Evolutionary conservation across 2,329 filamentous ascomycete genomes (phyloP).

Genomic region (Diaporthe longicolla): DNA sequence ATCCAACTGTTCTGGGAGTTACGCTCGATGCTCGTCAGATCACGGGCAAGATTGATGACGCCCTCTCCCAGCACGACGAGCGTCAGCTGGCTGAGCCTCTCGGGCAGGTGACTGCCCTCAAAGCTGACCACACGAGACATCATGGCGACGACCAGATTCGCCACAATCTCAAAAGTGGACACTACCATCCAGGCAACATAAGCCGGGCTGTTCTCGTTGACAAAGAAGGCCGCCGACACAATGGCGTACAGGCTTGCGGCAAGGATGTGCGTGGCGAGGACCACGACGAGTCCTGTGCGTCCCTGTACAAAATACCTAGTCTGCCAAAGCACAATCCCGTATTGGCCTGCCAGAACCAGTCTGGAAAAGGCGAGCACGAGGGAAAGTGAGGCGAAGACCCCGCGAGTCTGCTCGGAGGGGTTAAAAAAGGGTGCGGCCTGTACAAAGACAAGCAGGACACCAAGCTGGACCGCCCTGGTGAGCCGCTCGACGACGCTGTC

Average conservation of each 20-base stretch:
- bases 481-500: conserved; percentile 31
- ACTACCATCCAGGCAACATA: conserved; percentile 31
- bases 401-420: conserved; percentile 10
- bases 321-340: conserved; percentile 31
- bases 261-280: conserved; percentile 13
- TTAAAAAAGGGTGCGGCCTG: conserved; percentile 24
- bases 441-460: conserved; percentile 17
- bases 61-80: conserved; percentile 28
- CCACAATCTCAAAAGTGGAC: conserved; percentile 24
- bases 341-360: conserved; percentile 33
- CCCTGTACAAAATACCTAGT: conserved; percentile 17
- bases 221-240: conserved; percentile 25
- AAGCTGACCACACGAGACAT: conserved; percentile 26
- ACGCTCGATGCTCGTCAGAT: conserved; percentile 30
- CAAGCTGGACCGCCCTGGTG: conserved; percentile 27
- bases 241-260: conserved; percentile 19
- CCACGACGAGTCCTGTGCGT: conserved; percentile 8
- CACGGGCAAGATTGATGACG: conserved; percentile 30
- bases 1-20: conserved; percentile 29
- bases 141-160: conserved; percentile 19
- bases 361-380: conserved; percentile 1
- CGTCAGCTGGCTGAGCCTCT: conserved; percentile 23
- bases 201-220: conserved; percentile 17
- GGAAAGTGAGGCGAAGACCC: conserved; percentile 33
- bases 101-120: conserved; percentile 24